Evolutionary conservation across 1,284 basidiomycete genomes (phyloP).

Genomic region (Puccinia coronata): DNA sequence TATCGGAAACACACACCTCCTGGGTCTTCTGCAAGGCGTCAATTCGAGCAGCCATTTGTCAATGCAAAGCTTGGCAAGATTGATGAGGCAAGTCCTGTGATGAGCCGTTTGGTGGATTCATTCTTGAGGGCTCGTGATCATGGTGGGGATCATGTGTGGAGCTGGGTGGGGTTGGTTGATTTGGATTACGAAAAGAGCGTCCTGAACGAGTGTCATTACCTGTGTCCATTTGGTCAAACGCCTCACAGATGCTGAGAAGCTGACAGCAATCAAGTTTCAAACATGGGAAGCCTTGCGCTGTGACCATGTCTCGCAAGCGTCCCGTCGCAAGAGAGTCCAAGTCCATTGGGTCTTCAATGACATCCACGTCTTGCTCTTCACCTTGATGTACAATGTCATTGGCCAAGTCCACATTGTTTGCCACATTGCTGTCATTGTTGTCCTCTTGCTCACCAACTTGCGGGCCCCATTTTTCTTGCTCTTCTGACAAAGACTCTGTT

Average conservation of each 20-base stretch:
- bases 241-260: not conserved
- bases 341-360: not conserved
- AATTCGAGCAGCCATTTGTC: not conserved
- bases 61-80: not conserved
- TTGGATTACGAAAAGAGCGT: not conserved
- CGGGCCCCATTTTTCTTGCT: too few relatives aligned
- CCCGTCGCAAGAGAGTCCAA: not conserved
- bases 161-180: not conserved
- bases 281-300: not conserved
- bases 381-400: too few relatives aligned
- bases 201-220: not conserved
- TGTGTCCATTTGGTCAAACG: not conserved
- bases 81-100: not conserved
- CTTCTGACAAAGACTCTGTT: too few relatives aligned
- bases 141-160: not conserved
- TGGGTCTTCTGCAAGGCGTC: not conserved
- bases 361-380: not conserved
- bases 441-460: too few relatives aligned
- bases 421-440: too few relatives aligned
- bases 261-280: not conserved
- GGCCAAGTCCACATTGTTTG: too few relatives aligned
- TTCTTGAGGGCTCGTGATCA: too few relatives aligned
- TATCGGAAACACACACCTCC: not conserved
- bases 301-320: not conserved
- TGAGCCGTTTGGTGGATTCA: not conserved